These are phyloP conservation scores for Sclerotinia trifoliorum DNA, from an alignment of 2,329 filamentous ascomycete species.

Conservation along the genomic window DNA sequence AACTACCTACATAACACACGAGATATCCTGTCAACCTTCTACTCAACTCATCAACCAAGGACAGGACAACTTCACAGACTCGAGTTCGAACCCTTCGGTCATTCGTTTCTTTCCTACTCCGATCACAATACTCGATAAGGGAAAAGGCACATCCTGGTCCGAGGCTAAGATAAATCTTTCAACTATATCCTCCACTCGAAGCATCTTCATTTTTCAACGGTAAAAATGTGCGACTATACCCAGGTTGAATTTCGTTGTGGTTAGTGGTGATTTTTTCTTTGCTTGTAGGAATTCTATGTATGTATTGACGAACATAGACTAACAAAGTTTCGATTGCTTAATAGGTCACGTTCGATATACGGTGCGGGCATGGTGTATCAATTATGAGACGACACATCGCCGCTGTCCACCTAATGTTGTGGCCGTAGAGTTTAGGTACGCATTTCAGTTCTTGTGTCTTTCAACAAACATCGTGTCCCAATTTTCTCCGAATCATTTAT, in stretches of 20 bases:
- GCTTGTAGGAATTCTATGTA: background rate
- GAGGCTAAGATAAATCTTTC: conserved; percentile 16
- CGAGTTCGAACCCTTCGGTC: background rate
- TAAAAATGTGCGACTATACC: conserved; percentile 57
- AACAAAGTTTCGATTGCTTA: background rate
- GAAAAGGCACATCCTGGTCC: conserved; percentile 14
- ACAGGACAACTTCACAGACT: background rate
- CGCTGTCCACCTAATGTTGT: conserved; percentile 55
- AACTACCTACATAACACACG: background rate
- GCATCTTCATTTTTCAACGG: background rate
- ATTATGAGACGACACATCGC: conserved; percentile 51
- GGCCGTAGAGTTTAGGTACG: conserved; percentile 35
- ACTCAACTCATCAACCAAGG: background rate
- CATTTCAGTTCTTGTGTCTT: background rate
- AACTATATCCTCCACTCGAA: background rate
- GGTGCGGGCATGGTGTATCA: conserved; percentile 54
- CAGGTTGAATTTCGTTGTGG: conserved; percentile 56
- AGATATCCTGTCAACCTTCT: background rate
- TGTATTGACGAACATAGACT: conserved; percentile 1
- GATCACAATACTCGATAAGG: conserved; percentile 9
- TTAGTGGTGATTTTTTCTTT: conserved; percentile 9
- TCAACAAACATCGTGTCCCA: background rate
- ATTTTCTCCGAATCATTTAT: conserved; percentile 21
- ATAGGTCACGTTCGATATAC: conserved; percentile 52
- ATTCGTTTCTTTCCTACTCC: background rate